Base-by-base conservation (phyloP, 257 asterid genomes). In the Thymus quinquecostatus region DNA sequence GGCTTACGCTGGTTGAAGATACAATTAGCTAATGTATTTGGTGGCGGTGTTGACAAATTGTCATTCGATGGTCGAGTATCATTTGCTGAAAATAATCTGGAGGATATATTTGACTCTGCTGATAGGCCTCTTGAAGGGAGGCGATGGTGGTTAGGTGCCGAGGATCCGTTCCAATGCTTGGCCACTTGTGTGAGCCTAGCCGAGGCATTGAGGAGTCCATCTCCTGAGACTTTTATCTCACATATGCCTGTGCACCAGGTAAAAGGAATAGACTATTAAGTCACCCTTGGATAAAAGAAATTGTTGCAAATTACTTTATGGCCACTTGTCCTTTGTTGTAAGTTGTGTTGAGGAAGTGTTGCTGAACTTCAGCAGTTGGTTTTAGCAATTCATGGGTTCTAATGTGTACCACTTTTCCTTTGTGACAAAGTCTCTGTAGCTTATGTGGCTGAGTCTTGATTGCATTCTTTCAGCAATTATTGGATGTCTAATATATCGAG, bases 111-210 rank as follows among this genome's bases (percentile, higher is more conserved):
- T 79, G 99, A 95, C 85, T 95, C 98, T 70, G 96, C 97, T 28
- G 96, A 89, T 75, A 81, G 92, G 81, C 99, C 99, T 72, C 96
- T 95, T 66, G 98, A 95, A 79, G 99, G 99, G 71, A 89, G 64
- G 47, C 85, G 93, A 13, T 95, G 98, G 98, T 95, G 99, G 99
- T 84, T 95, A 78, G 79, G 58, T 10, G 99, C 99, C 0, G 99
- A 95, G 85, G 98, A 95, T 77, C 98, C 99, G 68, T 87, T 95
- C 75, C 99, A 95, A 65, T 95, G 98, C 85, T 78, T 95, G 80
- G 97, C 99, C 30, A 84, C 97, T 67, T 92, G 99, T 80, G 81
- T 89, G 72, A 86, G 77, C 75, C 85, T 95, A 49, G 38, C 96
- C 72, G 98, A 92, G 78, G 97, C 99, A 66, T 82, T 95, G 73